Evolutionary conservation across 2,329 filamentous ascomycete species (phyloP).

Genomic region (Leptographium wingfieldii): DNA sequence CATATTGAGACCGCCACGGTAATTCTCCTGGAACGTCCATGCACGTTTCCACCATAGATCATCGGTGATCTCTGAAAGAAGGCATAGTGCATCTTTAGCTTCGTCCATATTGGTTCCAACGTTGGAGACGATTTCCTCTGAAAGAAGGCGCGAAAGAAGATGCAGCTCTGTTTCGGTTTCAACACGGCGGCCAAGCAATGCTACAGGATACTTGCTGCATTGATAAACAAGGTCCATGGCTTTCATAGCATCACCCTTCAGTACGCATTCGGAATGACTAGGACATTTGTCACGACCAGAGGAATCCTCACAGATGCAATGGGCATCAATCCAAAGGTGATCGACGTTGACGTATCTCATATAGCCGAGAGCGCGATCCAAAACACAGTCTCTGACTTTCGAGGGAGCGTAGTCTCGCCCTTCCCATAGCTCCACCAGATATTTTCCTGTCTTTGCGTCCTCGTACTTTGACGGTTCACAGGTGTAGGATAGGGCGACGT

Average conservation of each 20-base stretch:
- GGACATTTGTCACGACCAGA: not conserved
- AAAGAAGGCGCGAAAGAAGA: not conserved
- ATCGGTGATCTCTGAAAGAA: not conserved
- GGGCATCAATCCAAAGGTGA: not conserved
- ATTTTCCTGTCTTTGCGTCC: not conserved
- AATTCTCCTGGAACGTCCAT: not conserved
- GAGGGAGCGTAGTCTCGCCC: not conserved
- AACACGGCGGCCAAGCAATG: not conserved
- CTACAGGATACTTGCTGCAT: not conserved
- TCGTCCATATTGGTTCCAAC: not conserved
- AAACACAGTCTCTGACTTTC: not conserved
- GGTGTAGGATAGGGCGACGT: not conserved
- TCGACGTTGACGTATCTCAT: not conserved
- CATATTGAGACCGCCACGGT: not conserved
- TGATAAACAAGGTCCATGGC: not conserved
- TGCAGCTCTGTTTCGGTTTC: not conserved
- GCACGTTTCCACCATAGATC: not conserved
- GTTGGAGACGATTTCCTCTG: not conserved
- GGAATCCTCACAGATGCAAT: not conserved
- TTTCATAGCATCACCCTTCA: not conserved
- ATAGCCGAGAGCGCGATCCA: not conserved
- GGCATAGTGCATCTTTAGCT: not conserved
- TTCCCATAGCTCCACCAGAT: not conserved
- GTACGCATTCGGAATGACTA: not conserved
- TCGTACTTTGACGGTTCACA: not conserved